Base-by-base conservation (phyloP, 1,284 basidiomycete species). In the Pseudozyma sp. region DNA sequence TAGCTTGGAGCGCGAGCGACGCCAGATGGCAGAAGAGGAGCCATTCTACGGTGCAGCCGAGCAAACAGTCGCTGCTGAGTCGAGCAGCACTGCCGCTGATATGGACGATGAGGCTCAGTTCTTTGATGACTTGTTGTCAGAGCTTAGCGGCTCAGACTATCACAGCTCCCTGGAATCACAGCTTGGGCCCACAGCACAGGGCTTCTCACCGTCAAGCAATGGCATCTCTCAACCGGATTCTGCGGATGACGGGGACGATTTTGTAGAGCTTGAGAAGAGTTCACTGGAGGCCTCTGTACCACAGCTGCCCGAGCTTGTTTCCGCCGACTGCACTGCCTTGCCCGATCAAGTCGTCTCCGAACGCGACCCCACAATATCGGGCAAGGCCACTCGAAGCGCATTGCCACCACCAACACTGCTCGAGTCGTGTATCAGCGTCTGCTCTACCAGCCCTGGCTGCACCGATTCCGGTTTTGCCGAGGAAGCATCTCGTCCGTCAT, bases 1-100 rank as follows among this genome's bases (percentile, higher is more conserved):
- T 21, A 77, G 70, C 52, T 48, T 77, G n/a, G 74, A 76, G 48
- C 57, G 65, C n/a, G 70, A 69, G 48, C 53, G 69, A 5, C 68
- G 67, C 12, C 67, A 70, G 49, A 21, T 59, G 34, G 53, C 64
- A 9, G 48, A 51, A 6, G 71, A 66, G 16, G 19, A 36, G 3
- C 13, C 25, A 10, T 9, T 19, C 0, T 14, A 43, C 21, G 45
- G 14, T 31, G 4, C 49, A 3, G 11, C 2, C 18, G 16, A 19
- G 3, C 35, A 58, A 6, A 43, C 35, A 1, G 5, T 14, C 13
- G 10, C 25, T 11, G 9, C 9, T 3, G 21, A 49, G 9, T 43
- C 38, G n/a, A 44, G 12, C 31, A 44, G 9, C 14, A 14, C 49
- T 16, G 35, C 38, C 12, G 21, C 31, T 8, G 52, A 12, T 9